Percentiles rank a stretch among this genome's conserved stretches.
phyloP scores from a whole-genome alignment of 202 grass and related monocot genomes.

The Setaria italica region DNA sequence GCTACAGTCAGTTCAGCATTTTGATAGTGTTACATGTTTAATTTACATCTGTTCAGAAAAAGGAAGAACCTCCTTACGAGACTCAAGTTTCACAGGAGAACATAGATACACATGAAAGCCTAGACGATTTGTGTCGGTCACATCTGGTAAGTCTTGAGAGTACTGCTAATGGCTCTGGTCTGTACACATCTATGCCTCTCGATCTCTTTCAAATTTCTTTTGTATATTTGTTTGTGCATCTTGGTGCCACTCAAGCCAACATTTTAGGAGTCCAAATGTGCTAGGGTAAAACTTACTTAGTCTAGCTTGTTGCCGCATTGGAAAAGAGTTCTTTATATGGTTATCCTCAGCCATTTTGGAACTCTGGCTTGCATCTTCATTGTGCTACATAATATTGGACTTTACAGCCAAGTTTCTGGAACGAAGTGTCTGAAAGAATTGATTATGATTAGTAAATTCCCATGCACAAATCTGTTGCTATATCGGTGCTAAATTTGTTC shows the following conservation, averaged over 20 bases:
- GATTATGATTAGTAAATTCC: conserved; percentile 18
- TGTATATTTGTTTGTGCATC: not conserved
- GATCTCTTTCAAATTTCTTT: conserved; percentile 8
- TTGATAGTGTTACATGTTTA: conserved; percentile 41
- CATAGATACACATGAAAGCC: conserved; percentile 57
- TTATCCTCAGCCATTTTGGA: conserved; percentile 2
- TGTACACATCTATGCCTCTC: not conserved
- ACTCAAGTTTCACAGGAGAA: conserved; percentile 48
- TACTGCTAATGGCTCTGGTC: conserved; percentile 5
- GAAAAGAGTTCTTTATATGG: not conserved
- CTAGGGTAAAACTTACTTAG: conserved; percentile 30
- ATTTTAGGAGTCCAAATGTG: not conserved
- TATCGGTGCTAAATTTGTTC: not conserved
- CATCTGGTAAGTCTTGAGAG: conserved; percentile 65
- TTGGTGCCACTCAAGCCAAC: conserved; percentile 12
- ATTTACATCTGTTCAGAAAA: conserved; percentile 50
- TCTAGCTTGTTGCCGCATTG: not conserved
- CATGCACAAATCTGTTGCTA: conserved; percentile 14
- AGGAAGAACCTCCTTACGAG: conserved; percentile 35
- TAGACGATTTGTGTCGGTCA: conserved; percentile 76
- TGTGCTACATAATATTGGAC: not conserved
- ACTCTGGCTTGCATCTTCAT: not conserved
- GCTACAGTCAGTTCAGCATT: not conserved
- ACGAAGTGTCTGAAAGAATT: conserved; percentile 11
- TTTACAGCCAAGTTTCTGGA: conserved; percentile 27